phyloP scores from a whole-genome alignment of 2,329 filamentous ascomycete species.

The Hypomyces perniciosus region DNA sequence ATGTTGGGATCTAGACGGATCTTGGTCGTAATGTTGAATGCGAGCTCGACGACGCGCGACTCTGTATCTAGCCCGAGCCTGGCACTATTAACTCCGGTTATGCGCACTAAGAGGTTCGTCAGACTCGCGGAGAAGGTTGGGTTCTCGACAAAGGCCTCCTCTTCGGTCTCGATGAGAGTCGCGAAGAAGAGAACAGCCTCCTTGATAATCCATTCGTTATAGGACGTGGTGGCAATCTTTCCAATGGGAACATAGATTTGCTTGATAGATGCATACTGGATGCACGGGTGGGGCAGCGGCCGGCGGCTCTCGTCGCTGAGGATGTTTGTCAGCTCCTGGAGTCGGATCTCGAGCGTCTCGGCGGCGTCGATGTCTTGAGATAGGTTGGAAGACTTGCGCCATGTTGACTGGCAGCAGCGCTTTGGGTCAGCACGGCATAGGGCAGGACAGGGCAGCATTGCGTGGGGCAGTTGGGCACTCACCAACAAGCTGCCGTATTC shows the following conservation, averaged over 20 bases:
- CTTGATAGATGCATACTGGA: slow-evolving; percentile 76
- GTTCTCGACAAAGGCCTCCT: slow-evolving; percentile 89
- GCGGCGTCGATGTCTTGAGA: slow-evolving; percentile 54
- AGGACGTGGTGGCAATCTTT: slow-evolving; percentile 79
- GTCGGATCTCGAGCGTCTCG: slow-evolving; percentile 55
- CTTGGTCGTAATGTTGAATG: slow-evolving; percentile 96
- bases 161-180: slow-evolving; percentile 89
- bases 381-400: slow-evolving; percentile 57
- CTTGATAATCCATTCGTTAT: slow-evolving; percentile 79
- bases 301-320: slow-evolving; percentile 85
- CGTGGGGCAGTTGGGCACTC: slow-evolving; percentile 20
- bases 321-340: slow-evolving; percentile 62
- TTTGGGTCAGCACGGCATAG: background rate
- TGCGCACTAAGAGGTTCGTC: slow-evolving; percentile 77
- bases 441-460: background rate
- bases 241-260: slow-evolving; percentile 87
- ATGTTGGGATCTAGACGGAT: slow-evolving; percentile 85
- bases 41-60: slow-evolving; percentile 80
- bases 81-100: slow-evolving; percentile 67
- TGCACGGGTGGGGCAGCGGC: slow-evolving; percentile 84
- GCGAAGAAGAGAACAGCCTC: slow-evolving; percentile 84
- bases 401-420: slow-evolving; percentile 39
- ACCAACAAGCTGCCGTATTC: slow-evolving; percentile 59
- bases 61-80: slow-evolving; percentile 76
- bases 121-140: slow-evolving; percentile 78